A percentile compares a stretch with the other conserved stretches of the same genome.
Conservation (phyloP, 768 basidiomycete species). For the Tricholoma matsutake region DNA sequence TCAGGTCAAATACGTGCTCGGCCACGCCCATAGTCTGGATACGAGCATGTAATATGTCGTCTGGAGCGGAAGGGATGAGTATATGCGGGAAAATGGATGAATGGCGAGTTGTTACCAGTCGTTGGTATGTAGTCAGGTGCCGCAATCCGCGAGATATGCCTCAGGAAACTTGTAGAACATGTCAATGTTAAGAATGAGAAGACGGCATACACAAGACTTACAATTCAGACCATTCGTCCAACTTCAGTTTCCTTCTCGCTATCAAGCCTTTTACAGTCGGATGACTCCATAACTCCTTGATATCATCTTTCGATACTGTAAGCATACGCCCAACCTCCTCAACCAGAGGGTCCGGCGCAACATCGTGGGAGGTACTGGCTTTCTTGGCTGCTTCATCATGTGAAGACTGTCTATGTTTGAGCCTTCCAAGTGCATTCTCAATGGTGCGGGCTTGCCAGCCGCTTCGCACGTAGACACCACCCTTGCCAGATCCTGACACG, state of each 20-base stretch:
- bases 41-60: slow-evolving; percentile 86
- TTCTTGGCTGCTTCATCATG: slow-evolving; percentile 30
- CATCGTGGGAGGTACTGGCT: slow-evolving; percentile 28
- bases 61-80: slow-evolving; percentile 36
- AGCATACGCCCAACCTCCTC: slow-evolving; percentile 62
- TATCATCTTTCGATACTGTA: slow-evolving; percentile 55
- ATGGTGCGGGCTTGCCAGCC: slow-evolving; percentile 78
- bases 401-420: slow-evolving; percentile 24
- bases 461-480: slow-evolving; percentile 71
- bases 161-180: slow-evolving; percentile 56
- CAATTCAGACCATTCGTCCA: slow-evolving; percentile 91
- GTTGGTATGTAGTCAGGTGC: slow-evolving; percentile 68
- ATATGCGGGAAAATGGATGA: slow-evolving; percentile 21
- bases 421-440: slow-evolving; percentile 46
- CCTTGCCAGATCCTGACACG: slow-evolving; percentile 73
- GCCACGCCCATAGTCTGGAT: slow-evolving; percentile 89
- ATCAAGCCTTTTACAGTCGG: slow-evolving; percentile 69
- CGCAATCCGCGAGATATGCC: slow-evolving; percentile 70
- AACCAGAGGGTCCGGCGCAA: slow-evolving; percentile 51
- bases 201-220: slow-evolving; percentile 36
- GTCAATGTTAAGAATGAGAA: slow-evolving; percentile 13
- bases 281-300: slow-evolving; percentile 71
- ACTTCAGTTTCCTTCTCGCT: slow-evolving; percentile 61
- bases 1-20: slow-evolving; percentile 80
- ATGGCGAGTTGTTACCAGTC: slow-evolving; percentile 46